phyloP scores from a whole-genome alignment of 2,329 filamentous ascomycete genomes.

The Microsporum audouinii region DNA sequence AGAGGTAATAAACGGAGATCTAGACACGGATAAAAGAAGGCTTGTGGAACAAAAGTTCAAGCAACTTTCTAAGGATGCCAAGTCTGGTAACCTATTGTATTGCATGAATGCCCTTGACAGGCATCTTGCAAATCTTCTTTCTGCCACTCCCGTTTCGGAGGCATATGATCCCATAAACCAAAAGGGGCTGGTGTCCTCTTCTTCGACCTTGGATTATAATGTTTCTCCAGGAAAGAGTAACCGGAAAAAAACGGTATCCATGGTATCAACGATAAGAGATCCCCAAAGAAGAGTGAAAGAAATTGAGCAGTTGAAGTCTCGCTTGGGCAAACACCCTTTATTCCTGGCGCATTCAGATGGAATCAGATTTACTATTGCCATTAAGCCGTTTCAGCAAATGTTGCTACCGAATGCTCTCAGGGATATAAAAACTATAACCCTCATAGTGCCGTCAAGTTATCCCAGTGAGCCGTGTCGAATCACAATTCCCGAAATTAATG shows the following conservation, averaged over 20 bases:
- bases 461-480: conserved; percentile 57
- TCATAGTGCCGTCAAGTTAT: conserved; percentile 61
- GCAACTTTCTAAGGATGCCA: conserved; percentile 45
- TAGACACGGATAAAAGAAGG: conserved; percentile 59
- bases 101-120: conserved; percentile 61
- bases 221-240: conserved; percentile 23
- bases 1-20: conserved; percentile 56
- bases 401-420: conserved; percentile 53
- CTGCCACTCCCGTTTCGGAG: conserved; percentile 43
- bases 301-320: conserved; percentile 28
- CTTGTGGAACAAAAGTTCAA: conserved; percentile 69
- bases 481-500: conserved; percentile 52
- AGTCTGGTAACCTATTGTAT: conserved; percentile 48
- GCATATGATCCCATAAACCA: conserved; percentile 13
- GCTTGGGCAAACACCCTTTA: conserved; percentile 55
- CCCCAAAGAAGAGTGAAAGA: conserved; percentile 25
- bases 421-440: conserved; percentile 50
- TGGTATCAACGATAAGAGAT: conserved; percentile 36
- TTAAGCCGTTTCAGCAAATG: conserved; percentile 52
- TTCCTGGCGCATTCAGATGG: conserved; percentile 62
- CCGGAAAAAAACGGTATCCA: conserved; percentile 29
- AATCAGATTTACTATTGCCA: conserved; percentile 56
- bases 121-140: conserved; percentile 40
- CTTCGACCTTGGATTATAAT: not conserved
- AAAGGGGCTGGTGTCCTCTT: not conserved